Evolutionary conservation across 352 stramenopile species (phyloP).

Genomic region (Phytopythium cucurbitacearum): DNA sequence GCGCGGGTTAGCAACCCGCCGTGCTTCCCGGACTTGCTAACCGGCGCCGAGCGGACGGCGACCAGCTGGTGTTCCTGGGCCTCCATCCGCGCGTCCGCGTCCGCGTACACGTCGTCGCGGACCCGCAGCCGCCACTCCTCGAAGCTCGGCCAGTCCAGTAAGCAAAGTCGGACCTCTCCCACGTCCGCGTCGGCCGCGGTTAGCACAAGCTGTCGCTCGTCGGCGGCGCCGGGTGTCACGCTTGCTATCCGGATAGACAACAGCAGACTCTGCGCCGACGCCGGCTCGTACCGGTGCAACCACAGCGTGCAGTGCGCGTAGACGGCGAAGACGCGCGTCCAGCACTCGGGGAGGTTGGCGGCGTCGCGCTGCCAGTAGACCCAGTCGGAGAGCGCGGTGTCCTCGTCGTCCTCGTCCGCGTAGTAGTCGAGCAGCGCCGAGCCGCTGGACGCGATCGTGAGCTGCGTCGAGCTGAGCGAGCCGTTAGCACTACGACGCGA

Average conservation of each 20-base stretch:
- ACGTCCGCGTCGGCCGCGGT: neutral
- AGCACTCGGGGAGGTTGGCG: slow-evolving; percentile 28
- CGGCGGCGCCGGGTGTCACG: slow-evolving; percentile 7
- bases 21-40: neutral
- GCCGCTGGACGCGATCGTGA: slow-evolving; percentile 25
- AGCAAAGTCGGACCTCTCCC: slow-evolving; percentile 18
- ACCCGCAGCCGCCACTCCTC: slow-evolving; percentile 5
- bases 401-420: slow-evolving; percentile 7
- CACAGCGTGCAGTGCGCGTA: slow-evolving; percentile 25
- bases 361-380: slow-evolving; percentile 42
- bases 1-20: neutral
- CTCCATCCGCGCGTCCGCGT: slow-evolving; percentile 4
- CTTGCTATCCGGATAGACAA: slow-evolving; percentile 18
- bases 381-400: slow-evolving; percentile 25
- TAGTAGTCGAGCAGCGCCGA: slow-evolving; percentile 12
- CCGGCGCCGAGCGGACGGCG: neutral
- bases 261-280: slow-evolving; percentile 25
- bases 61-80: neutral
- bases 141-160: slow-evolving; percentile 14
- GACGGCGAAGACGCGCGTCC: slow-evolving; percentile 47
- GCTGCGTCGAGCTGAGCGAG: slow-evolving; percentile 32
- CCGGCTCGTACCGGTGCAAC: slow-evolving; percentile 42
- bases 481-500: slow-evolving; percentile 13
- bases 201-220: slow-evolving; percentile 20
- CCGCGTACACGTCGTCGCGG: slow-evolving; percentile 7